A percentile compares a stretch with the other conserved stretches of the same genome.
These are phyloP conservation scores for Vitis hybrid DNA, from an alignment of 177 flowering plant genomes.

Conservation along the genomic window DNA sequence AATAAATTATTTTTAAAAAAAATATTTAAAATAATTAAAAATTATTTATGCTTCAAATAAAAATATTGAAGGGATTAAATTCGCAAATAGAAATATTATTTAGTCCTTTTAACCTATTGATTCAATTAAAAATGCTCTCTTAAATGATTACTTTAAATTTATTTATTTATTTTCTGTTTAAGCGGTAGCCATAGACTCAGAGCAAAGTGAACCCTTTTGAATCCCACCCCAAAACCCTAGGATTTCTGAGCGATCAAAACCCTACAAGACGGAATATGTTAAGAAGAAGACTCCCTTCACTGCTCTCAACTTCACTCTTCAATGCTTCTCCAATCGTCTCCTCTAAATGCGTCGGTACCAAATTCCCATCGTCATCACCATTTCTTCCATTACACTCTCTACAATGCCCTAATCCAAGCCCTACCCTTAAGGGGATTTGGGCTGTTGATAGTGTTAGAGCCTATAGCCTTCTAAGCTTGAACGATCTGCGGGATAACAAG, in stretches of 20 bases:
- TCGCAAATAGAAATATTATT: too few relatives aligned
- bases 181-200: too few relatives aligned
- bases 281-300: constrained; percentile 27
- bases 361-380: constrained; percentile 7
- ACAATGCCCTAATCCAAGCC: constrained; percentile 1
- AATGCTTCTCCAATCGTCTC: constrained; percentile 2
- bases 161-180: too few relatives aligned
- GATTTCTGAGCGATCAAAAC: neutral
- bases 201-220: too few relatives aligned
- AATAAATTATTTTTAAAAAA: too few relatives aligned
- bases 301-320: constrained; percentile 18
- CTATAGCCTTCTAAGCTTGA: constrained; percentile 65
- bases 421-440: neutral
- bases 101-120: accelerated
- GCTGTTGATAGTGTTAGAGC: constrained; percentile 29
- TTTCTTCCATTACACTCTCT: neutral
- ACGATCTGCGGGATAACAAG: constrained; percentile 73
- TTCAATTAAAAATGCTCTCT: too few relatives aligned
- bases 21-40: too few relatives aligned
- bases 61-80: too few relatives aligned
- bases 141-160: too few relatives aligned
- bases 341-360: constrained; percentile 1
- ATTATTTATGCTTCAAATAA: too few relatives aligned
- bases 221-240: neutral
- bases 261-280: constrained; percentile 17